phyloP scores from a whole-genome alignment of 2,329 filamentous ascomycete genomes.

The Talaromyces atroroseus region DNA sequence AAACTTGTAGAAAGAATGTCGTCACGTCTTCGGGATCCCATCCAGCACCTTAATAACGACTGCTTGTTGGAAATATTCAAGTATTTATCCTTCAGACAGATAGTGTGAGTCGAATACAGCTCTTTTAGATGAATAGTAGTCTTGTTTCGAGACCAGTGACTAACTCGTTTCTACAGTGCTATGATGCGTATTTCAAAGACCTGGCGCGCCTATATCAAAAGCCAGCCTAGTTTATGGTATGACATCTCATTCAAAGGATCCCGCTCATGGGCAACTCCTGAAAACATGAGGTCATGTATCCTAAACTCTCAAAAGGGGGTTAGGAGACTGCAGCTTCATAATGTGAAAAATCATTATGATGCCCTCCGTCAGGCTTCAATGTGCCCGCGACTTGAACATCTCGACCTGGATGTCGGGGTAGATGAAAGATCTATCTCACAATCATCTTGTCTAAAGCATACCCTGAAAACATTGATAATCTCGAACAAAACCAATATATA shows the following conservation, averaged over 20 bases:
- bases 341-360: slow-evolving; percentile 4
- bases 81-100: slow-evolving; percentile 8
- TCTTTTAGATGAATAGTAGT: neutral
- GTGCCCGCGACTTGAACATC: slow-evolving; percentile 8
- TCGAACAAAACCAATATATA: slow-evolving; percentile 19
- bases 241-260: slow-evolving; percentile 10
- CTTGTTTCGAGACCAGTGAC: neutral
- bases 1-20: slow-evolving; percentile 8
- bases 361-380: slow-evolving; percentile 2
- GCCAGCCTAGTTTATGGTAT: slow-evolving; percentile 7
- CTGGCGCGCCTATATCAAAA: slow-evolving; percentile 11
- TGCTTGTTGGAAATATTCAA: slow-evolving; percentile 12
- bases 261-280: neutral
- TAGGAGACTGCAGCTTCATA: slow-evolving; percentile 6
- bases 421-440: slow-evolving; percentile 4
- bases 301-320: slow-evolving; percentile 4
- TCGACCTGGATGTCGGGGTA: neutral
- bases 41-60: slow-evolving; percentile 6
- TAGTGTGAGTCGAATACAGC: slow-evolving; percentile 6
- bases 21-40: slow-evolving; percentile 4
- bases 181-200: slow-evolving; percentile 8
- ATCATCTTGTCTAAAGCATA: neutral
- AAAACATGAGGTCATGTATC: slow-evolving; percentile 6
- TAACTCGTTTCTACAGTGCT: neutral
- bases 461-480: slow-evolving; percentile 18